Evolutionary conservation across 192 early-diverging fungal genomes (phyloP).

Genomic region (Bifiguratus adelaidae): DNA sequence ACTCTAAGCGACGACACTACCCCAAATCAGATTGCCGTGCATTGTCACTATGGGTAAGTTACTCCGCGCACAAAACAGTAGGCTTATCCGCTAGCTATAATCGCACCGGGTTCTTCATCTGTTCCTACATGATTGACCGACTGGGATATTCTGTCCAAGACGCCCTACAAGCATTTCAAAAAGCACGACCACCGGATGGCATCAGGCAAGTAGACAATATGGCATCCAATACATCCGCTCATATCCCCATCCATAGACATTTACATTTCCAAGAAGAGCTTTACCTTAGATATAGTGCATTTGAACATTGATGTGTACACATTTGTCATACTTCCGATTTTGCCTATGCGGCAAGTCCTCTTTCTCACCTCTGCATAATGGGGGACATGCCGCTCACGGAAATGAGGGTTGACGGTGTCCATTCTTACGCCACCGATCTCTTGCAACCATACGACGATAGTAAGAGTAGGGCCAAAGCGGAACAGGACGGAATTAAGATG

Average conservation of each 20-base stretch:
- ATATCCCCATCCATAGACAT: slow-evolving; percentile 18
- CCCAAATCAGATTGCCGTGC: slow-evolving; percentile 40
- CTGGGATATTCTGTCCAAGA: slow-evolving; percentile 32
- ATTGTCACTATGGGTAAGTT: slow-evolving; percentile 46
- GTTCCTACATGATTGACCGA: slow-evolving; percentile 39
- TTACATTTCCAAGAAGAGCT: slow-evolving; percentile 44
- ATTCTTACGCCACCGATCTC: too few species aligned
- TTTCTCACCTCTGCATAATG: too few species aligned
- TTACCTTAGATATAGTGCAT: slow-evolving; percentile 40
- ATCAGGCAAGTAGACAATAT: slow-evolving; percentile 21
- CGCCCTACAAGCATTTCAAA: slow-evolving; percentile 30
- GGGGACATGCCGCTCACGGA: too few species aligned
- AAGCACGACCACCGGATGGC: slow-evolving; percentile 33
- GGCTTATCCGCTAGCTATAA: slow-evolving; percentile 27
- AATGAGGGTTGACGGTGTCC: too few species aligned
- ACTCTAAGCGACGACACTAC: too few species aligned
- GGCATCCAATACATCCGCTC: not conserved
- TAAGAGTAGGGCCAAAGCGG: too few species aligned
- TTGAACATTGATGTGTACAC: too few species aligned
- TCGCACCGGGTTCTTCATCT: slow-evolving; percentile 43
- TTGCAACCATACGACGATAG: too few species aligned
- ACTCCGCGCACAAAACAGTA: not conserved
- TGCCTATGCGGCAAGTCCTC: too few species aligned
- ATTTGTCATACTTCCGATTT: too few species aligned
- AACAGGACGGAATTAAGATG: too few species aligned